Conservation (phyloP, 2,329 filamentous ascomycete genomes). For the Chaetomium globosum region DNA sequence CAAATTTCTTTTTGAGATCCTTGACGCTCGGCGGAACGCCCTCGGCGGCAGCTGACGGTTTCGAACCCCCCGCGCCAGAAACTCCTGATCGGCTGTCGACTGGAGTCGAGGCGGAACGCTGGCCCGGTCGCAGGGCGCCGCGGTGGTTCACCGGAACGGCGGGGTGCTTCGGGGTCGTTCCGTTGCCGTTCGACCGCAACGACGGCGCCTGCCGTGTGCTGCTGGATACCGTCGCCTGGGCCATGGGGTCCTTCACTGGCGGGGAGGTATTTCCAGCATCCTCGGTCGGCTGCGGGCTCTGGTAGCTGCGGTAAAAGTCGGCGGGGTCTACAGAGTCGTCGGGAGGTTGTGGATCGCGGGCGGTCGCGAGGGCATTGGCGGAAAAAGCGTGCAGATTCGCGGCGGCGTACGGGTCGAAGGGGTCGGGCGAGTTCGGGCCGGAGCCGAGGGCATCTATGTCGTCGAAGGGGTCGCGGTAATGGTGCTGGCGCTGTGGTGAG, state of each 20-base stretch:
- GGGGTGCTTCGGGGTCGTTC: constrained; percentile 52
- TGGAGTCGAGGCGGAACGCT: constrained; percentile 61
- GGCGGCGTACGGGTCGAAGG: constrained; percentile 42
- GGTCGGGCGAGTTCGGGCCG: constrained; percentile 43
- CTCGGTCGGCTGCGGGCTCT: constrained; percentile 44
- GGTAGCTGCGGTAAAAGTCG: constrained; percentile 59
- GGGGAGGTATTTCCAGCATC: constrained; percentile 32
- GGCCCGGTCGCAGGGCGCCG: constrained; percentile 47
- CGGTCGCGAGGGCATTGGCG: constrained; percentile 34
- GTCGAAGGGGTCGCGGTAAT: constrained; percentile 24
- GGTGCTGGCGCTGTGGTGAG: constrained; percentile 22
- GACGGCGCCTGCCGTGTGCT: constrained; percentile 46
- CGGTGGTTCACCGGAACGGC: constrained; percentile 45
- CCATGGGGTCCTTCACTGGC: constrained; percentile 45
- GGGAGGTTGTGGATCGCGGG: constrained; percentile 17
- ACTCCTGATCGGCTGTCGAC: constrained; percentile 49
- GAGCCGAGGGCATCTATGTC: constrained; percentile 11
- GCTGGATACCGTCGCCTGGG: constrained; percentile 44
- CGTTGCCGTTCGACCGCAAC: constrained; percentile 55
- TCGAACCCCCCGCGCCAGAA: constrained; percentile 37
- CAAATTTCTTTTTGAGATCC: constrained; percentile 60
- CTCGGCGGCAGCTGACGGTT: constrained; percentile 29
- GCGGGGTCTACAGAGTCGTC: constrained; percentile 53
- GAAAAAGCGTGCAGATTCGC: constrained; percentile 45
- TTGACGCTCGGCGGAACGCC: constrained; percentile 67